phyloP scores from a whole-genome alignment of 768 basidiomycete species.

The Tephrocybe sp. region DNA sequence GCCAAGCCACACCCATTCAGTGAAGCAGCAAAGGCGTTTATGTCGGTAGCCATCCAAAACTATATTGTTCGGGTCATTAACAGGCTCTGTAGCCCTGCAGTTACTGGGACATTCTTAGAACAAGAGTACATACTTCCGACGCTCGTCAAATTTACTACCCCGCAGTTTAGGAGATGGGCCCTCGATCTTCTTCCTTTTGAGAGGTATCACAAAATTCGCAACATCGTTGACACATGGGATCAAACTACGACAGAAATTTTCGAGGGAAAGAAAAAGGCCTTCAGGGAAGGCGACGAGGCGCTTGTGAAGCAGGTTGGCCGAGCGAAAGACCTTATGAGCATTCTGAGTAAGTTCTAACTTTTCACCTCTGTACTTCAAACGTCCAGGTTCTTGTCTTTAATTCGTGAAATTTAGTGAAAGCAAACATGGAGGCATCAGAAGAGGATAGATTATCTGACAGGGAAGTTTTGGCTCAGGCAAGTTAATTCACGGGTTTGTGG shows the following conservation, averaged over 20 bases:
- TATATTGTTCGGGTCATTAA: background rate
- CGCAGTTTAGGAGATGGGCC: constrained; percentile 8
- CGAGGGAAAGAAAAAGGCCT: constrained; percentile 8
- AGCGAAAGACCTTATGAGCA: background rate
- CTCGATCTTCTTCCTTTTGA: constrained; percentile 1
- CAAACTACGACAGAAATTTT: constrained; percentile 5
- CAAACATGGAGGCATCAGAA: constrained; percentile 26
- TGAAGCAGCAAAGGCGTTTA: constrained; percentile 2
- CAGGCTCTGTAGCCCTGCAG: background rate
- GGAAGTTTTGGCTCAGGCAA: constrained; percentile 30
- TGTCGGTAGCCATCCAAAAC: background rate
- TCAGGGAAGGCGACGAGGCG: constrained; percentile 8
- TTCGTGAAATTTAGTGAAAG: constrained; percentile 27
- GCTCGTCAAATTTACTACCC: constrained; percentile 7
- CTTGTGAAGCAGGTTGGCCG: constrained; percentile 4
- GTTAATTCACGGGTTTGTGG: too few relatives aligned
- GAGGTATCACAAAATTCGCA: background rate
- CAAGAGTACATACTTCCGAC: constrained; percentile 8
- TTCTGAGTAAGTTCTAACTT: constrained; percentile 5
- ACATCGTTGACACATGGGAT: constrained; percentile 1
- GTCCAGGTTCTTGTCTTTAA: too few relatives aligned
- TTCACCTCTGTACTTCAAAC: background rate
- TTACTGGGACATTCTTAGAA: background rate
- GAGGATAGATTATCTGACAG: constrained; percentile 27
- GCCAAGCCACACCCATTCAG: constrained; percentile 5